These are phyloP conservation scores for Colletotrichum sp. DNA, from an alignment of 2,329 filamentous ascomycete genomes.

Conservation along the genomic window DNA sequence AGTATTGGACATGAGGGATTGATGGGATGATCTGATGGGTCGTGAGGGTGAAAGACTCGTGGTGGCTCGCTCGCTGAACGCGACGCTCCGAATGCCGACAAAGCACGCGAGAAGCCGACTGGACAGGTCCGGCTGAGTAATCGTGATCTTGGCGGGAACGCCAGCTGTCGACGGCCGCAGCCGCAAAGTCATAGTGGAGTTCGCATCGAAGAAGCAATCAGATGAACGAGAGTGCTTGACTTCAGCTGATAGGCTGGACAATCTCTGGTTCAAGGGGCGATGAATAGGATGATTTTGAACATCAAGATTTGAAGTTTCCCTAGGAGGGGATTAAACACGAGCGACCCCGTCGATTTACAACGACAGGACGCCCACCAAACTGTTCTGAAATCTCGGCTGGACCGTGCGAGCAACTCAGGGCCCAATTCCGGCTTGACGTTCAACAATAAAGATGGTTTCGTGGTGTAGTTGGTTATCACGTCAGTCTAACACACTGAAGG, in stretches of 20 bases:
- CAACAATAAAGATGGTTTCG: not conserved
- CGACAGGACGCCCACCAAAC: not conserved
- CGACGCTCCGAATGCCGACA: not conserved
- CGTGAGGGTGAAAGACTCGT: not conserved
- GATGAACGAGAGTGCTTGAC: not conserved
- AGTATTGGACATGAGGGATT: not conserved
- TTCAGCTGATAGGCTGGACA: not conserved
- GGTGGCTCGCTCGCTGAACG: not conserved
- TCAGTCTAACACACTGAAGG: constrained; percentile 46
- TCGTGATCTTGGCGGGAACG: not conserved
- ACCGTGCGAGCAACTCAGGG: not conserved
- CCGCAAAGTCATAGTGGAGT: not conserved
- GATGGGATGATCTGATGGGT: not conserved
- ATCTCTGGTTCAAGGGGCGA: accelerated
- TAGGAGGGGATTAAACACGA: not conserved
- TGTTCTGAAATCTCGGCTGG: not conserved
- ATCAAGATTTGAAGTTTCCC: not conserved
- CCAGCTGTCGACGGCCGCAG: not conserved
- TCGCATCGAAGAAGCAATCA: not conserved
- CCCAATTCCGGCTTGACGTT: accelerated
- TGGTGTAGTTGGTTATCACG: constrained; percentile 52
- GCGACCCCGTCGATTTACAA: not conserved
- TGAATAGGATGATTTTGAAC: not conserved
- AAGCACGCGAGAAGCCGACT: not conserved
- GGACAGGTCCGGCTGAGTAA: not conserved